Evolutionary conservation across 1,139 yeast species (phyloP).

Genomic region (Geotrichum siamense): DNA sequence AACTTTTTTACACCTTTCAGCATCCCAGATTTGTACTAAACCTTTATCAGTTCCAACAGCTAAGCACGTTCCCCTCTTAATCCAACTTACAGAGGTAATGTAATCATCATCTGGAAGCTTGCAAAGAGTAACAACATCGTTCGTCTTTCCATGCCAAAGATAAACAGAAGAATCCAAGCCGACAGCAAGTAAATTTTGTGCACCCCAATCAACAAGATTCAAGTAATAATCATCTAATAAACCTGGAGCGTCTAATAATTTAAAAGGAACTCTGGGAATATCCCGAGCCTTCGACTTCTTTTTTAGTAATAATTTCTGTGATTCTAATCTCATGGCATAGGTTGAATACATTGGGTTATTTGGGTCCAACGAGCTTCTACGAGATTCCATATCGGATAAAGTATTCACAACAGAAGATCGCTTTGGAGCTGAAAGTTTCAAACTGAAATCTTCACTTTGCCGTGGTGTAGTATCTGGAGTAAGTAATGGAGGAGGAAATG

Average conservation of each 20-base stretch:
- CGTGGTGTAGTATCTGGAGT: conserved; percentile 3
- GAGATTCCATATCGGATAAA: background rate
- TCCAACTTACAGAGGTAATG: conserved; percentile 87
- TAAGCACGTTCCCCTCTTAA: conserved; percentile 70
- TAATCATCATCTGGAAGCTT: conserved; percentile 56
- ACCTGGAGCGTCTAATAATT: conserved; percentile 95
- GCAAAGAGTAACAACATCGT: conserved; percentile 75
- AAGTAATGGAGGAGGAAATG: background rate
- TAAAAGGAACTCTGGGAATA: conserved; percentile 79
- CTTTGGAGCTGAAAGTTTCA: background rate
- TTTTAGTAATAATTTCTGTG: background rate
- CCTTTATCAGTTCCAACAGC: conserved; percentile 91
- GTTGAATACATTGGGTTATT: conserved; percentile 71
- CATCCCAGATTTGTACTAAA: conserved; percentile 92
- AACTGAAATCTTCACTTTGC: background rate
- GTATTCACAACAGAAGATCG: background rate
- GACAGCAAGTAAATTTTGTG: conserved; percentile 80
- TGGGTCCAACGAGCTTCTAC: conserved; percentile 35
- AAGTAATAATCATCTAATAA: conserved; percentile 89
- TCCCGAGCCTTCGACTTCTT: conserved; percentile 25
- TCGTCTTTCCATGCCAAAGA: conserved; percentile 84
- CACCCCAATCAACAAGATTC: conserved; percentile 93
- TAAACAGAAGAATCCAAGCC: conserved; percentile 86
- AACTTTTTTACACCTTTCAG: conserved; percentile 71
- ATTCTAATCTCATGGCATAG: conserved; percentile 54